Evolutionary conservation across 257 asterid species (phyloP).

Genomic region (Rauvolfia tetraphylla): DNA sequence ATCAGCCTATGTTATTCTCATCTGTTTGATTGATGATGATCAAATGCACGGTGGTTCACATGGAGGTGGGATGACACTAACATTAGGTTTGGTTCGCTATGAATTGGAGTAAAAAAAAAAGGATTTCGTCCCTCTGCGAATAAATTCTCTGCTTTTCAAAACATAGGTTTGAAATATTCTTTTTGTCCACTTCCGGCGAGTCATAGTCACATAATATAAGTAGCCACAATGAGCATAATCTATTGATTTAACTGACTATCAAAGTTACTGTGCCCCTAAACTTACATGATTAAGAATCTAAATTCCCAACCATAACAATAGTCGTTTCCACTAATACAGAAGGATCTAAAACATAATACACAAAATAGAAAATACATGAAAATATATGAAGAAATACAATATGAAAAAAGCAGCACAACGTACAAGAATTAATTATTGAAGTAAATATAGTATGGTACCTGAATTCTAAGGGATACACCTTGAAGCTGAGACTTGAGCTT

Average conservation of each 20-base stretch:
- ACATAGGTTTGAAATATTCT: not conserved
- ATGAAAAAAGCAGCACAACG: not conserved
- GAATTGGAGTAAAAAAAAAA: too few species aligned
- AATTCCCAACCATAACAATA: not conserved
- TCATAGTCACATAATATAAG: not conserved
- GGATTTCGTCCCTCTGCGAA: too few species aligned
- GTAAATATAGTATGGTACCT: constrained; percentile 39
- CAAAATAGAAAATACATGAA: not conserved
- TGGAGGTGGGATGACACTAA: too few species aligned
- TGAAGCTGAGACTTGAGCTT: constrained; percentile 97
- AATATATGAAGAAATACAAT: not conserved
- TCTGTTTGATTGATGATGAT: too few species aligned
- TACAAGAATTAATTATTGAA: not conserved
- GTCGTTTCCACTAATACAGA: not conserved
- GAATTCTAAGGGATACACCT: constrained; percentile 97
- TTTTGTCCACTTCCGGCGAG: not conserved
- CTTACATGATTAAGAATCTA: not conserved
- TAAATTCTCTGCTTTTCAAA: too few species aligned
- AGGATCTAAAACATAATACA: not conserved
- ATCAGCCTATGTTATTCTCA: too few species aligned
- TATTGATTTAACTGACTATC: not conserved
- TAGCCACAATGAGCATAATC: too few species aligned
- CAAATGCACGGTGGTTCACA: too few species aligned
- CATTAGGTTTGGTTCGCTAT: too few species aligned
- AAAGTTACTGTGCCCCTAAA: not conserved